Conservation (phyloP, 2,329 filamentous ascomycete species). For the Pestalotiopsis sp. region DNA sequence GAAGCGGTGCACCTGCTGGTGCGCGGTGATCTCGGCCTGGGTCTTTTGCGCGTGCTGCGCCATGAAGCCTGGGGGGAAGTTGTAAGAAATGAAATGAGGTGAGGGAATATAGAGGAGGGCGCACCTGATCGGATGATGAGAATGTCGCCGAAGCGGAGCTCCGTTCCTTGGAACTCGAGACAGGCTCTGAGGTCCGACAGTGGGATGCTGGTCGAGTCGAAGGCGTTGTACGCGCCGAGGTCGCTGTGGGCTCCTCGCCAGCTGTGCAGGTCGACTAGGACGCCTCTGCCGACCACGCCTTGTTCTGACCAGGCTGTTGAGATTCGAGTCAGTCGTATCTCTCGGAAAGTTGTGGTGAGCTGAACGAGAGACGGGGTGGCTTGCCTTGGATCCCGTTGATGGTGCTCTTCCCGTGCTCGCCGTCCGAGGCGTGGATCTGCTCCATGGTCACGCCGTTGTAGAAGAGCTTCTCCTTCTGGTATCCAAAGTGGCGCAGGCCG, state of each 20-base stretch:
- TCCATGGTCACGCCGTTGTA: conserved; percentile 39
- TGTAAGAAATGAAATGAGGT: not conserved
- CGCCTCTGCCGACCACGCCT: conserved; percentile 56
- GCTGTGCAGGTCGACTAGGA: conserved; percentile 53
- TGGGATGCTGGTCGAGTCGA: conserved; percentile 33
- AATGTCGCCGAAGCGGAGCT: conserved; percentile 52
- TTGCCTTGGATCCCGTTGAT: conserved; percentile 42
- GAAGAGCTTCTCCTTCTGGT: conserved; percentile 42
- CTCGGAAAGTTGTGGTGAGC: not conserved
- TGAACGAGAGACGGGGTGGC: not conserved
- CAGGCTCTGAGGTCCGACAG: conserved; percentile 41
- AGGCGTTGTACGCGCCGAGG: conserved; percentile 31
- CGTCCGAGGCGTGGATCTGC: conserved; percentile 36
- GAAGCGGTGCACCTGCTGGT: conserved; percentile 43
- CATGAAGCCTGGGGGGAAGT: conserved; percentile 40
- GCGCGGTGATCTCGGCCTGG: conserved; percentile 33
- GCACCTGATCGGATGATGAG: conserved; percentile 45
- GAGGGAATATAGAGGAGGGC: not conserved
- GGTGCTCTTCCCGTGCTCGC: conserved; percentile 27
- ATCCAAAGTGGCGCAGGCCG: conserved; percentile 51
- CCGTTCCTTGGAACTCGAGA: conserved; percentile 44
- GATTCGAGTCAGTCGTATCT: not conserved
- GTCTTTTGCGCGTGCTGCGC: conserved; percentile 37
- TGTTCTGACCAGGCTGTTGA: conserved; percentile 45
- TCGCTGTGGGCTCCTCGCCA: conserved; percentile 41